Evolutionary conservation across 2,329 filamentous ascomycete genomes (phyloP).

Genomic region (Paecilomyces variotii): DNA sequence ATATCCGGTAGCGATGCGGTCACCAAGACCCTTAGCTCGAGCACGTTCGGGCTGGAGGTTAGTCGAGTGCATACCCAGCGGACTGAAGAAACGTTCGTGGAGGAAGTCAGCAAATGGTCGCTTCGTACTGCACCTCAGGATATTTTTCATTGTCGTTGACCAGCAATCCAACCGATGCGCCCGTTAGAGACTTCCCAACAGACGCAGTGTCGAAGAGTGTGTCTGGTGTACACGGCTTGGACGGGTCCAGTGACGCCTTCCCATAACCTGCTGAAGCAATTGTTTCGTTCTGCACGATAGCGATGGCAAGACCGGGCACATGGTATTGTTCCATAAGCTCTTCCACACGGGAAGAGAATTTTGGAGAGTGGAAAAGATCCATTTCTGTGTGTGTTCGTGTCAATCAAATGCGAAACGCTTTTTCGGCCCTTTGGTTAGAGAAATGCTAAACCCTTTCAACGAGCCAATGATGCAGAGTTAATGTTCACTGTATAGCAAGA

Average conservation of each 20-base stretch:
- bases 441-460: too few species aligned
- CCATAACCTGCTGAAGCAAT: conserved; percentile 8
- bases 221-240: conserved; percentile 12
- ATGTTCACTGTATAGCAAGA: too few species aligned
- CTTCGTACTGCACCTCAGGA: conserved; percentile 38
- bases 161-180: conserved; percentile 29
- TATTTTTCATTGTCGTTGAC: conserved; percentile 31
- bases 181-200: conserved; percentile 17
- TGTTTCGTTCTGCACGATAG: conserved; percentile 7
- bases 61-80: neutral
- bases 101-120: conserved; percentile 36
- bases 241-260: conserved; percentile 8
- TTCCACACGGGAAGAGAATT: conserved; percentile 4
- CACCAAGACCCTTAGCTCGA: conserved; percentile 11
- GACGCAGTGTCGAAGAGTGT: conserved; percentile 19
- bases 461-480: too few species aligned
- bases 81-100: neutral
- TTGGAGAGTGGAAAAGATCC: conserved; percentile 6
- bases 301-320: conserved; percentile 14
- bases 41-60: conserved; percentile 26
- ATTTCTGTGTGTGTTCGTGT: conserved; percentile 15
- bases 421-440: too few species aligned
- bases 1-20: conserved; percentile 38
- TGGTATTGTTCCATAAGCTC: conserved; percentile 9
- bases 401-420: too few species aligned